Evolutionary conservation across 1,139 yeast genomes (phyloP), one percentile per base, ranked within the genome.

Genomic region (Suhomyces maxii): DNA sequence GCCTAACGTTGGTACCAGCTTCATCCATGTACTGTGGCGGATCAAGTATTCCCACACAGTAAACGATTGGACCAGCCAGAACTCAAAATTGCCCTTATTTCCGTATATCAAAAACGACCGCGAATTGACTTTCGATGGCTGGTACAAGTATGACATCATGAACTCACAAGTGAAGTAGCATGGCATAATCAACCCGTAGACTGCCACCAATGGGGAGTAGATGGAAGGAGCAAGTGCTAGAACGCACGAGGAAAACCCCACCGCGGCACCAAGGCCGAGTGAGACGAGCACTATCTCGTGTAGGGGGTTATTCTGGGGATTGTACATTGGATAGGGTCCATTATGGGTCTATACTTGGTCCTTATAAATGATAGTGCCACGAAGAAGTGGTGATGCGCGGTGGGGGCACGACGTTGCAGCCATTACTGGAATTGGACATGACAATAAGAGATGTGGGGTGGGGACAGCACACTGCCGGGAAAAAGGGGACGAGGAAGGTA

Each of bases 71-170:
- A 70, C 59, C 25, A 54, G 36, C 61, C 71, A 59, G 46, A 70
- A 68, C 45, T 67, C 65, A n/a, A 45, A 44, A 47, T 65, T 68
- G 6, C 79, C 79, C 26, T 47, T 53, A 44, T 68, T 71, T 3
- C 74, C 73, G 53, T 67, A 71, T 5, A 73, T 57, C 42, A 73
- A 53, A 46, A 73, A 73, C 59, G 69, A 69, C 37, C 57, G 51
- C n/a, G 65, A 55, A 9, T 60, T 56, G 7, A 61, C 63, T 11
- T 56, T 58, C n/a, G 54, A 47, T 25, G 62, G 59, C 54, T 67
- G 74, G 49, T 61, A 72, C 42, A 45, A 40, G 26, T 51, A 52
- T 8, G 70, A 61, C 42, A 60, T 49, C n/a, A 53, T 26, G 52
- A 69, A 73, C 53, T 73, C 79, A 28, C 48, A 45, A 13, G 58